Conservation (phyloP, 306 rosid species). For the Lupinus albus region DNA sequence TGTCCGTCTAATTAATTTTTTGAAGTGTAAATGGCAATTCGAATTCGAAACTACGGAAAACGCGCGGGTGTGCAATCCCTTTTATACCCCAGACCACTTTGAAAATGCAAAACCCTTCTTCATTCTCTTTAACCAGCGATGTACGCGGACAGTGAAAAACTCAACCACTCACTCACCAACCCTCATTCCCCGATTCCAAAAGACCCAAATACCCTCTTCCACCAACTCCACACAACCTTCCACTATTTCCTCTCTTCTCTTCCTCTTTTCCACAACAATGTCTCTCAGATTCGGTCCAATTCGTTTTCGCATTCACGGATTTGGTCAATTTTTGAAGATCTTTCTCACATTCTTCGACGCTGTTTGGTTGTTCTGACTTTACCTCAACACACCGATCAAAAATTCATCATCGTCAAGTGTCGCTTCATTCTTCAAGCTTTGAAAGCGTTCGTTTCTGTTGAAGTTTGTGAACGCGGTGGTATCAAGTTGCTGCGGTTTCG, state of each 20-base stretch:
- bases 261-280: conserved; percentile 30
- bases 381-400: conserved; percentile 40
- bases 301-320: conserved; percentile 40
- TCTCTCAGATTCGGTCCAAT: conserved; percentile 4
- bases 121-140: background rate
- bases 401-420: conserved; percentile 44
- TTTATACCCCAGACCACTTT: no score
- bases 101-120: no score
- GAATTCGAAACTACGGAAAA: no score
- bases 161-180: conserved; percentile 34
- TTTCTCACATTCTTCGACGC: conserved; percentile 60
- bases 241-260: conserved; percentile 45
- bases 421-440: conserved; percentile 46
- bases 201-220: conserved; percentile 46
- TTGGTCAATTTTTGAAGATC: conserved; percentile 48
- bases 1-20: no score
- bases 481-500: conserved; percentile 35
- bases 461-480: conserved; percentile 37
- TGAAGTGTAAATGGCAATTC: no score
- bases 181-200: conserved; percentile 12
- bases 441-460: conserved; percentile 41
- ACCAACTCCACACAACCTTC: conserved; percentile 50
- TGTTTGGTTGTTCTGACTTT: conserved; percentile 56
- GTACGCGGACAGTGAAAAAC: background rate
- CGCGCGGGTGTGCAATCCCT: no score